These are phyloP conservation scores for Trypanosoma melophagium DNA, from an alignment of 208 protist genomes.

Conservation along the genomic window DNA sequence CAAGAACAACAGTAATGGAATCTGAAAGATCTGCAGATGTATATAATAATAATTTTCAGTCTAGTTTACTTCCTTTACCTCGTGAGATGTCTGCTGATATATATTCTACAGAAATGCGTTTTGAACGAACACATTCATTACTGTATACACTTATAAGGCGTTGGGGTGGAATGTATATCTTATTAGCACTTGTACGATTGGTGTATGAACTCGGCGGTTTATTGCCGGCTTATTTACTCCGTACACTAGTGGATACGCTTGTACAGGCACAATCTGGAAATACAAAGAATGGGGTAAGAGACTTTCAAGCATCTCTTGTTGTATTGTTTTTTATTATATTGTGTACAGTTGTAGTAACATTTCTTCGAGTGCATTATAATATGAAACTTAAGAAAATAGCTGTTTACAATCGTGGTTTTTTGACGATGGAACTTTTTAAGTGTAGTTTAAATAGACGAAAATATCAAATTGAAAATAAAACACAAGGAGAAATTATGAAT, in stretches of 20 bases:
- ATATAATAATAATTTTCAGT: not conserved
- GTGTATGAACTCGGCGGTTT: constrained; percentile 21
- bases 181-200: constrained; percentile 21
- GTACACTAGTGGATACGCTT: constrained; percentile 31
- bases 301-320: constrained; percentile 1
- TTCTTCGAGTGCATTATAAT: constrained; percentile 34
- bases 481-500: constrained; percentile 33
- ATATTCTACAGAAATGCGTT: not conserved
- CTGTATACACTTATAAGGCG: constrained; percentile 3
- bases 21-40: not conserved
- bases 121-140: not conserved
- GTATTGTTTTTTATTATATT: constrained; percentile 23
- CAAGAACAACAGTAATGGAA: not conserved
- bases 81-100: too few species aligned
- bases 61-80: too few species aligned
- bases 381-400: constrained; percentile 25
- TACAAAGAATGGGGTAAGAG: not conserved
- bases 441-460: constrained; percentile 11
- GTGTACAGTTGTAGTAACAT: constrained; percentile 16
- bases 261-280: not conserved
- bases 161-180: constrained; percentile 17
- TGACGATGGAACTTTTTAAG: constrained; percentile 24
- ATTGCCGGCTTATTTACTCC: constrained; percentile 25
- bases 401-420: constrained; percentile 25
- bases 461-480: constrained; percentile 19